Base-by-base conservation (phyloP, 2,329 filamentous ascomycete species). In the Lachnellula arida region DNA sequence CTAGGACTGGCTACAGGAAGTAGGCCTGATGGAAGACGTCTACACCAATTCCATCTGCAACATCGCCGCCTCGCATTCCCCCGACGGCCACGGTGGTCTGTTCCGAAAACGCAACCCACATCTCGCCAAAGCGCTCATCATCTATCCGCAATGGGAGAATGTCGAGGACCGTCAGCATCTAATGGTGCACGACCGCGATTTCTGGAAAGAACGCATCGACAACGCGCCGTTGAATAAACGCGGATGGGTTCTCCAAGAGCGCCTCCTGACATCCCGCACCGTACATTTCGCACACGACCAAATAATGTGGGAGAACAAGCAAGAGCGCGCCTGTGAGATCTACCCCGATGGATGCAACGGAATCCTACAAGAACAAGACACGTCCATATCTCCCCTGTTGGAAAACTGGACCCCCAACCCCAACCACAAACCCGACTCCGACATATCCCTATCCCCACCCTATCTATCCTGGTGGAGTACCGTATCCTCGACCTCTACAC, bases 301-400 rank as follows among this genome's bases (percentile, higher is more conserved):
- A 43, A 80, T 42, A 11, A n/a, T n/a, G 7, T 42, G 39, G 39
- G 39, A 42, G 5, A 15, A 9, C 9, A 9, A 37, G 34, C 8
- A 9, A 37, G 34, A 37, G 34, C 34, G 34, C 8, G 34, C 34
- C 5, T 37, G 34, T 37, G 14, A 37, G 34, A 5, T 37, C 8
- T 37, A 37, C 14, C 14, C 14, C 34, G 34, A 37, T 37, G 34
- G 14, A 37, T 37, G 8, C 34, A 37, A 22, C 4, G 22, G 22
- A 22, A 22, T 22, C 22, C 22, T 22, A 22, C 22, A 22, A 22
- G 22, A 22, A 22, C 2, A 22, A 22, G 22, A 22, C 22, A 22
- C 2, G 4, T 2, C 34, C 34, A 15, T 3, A 15, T 15, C 34
- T 5, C 5, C 9, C 34, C 34, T 37, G 2, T 11, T 37, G 34